A percentile compares a stretch with the other conserved stretches of the same genome.
phyloP scores from a whole-genome alignment of 2,329 filamentous ascomycete species.

The Aspergillus quadricinctus region DNA sequence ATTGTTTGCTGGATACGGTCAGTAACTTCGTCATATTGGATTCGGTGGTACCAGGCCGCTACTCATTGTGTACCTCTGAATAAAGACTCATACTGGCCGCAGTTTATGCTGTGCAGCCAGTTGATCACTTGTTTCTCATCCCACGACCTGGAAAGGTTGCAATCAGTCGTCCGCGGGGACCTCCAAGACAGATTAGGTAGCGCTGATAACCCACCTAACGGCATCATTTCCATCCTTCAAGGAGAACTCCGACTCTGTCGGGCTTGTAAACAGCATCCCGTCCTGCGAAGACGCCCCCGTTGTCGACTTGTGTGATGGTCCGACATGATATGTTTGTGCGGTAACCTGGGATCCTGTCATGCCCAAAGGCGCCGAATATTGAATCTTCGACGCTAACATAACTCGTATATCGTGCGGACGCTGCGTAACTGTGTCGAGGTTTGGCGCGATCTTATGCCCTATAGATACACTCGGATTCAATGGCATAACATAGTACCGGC shows the following conservation, averaged over 20 bases:
- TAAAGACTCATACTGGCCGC: conserved; percentile 84
- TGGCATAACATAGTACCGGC: background rate
- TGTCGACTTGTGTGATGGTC: conserved; percentile 24
- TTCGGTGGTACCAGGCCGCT: background rate
- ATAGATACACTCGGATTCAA: background rate
- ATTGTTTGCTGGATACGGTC: conserved; percentile 62
- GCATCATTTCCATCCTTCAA: conserved; percentile 66
- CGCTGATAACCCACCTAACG: conserved; percentile 54
- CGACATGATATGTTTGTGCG: conserved; percentile 28
- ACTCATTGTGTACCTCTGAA: conserved; percentile 59
- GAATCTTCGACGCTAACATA: conserved; percentile 43
- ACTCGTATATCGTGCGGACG: background rate
- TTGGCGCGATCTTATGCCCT: background rate
- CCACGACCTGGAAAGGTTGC: conserved; percentile 57
- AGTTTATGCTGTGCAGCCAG: conserved; percentile 87
- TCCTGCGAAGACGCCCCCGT: conserved; percentile 28
- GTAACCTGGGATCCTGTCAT: conserved; percentile 32
- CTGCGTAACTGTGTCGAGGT: background rate
- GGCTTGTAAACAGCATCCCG: conserved; percentile 61
- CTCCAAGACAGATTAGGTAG: background rate
- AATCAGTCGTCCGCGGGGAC: conserved; percentile 10
- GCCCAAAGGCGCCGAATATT: conserved; percentile 32
- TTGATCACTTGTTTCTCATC: conserved; percentile 87
- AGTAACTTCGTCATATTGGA: conserved; percentile 14
- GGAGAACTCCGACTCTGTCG: conserved; percentile 89